Evolutionary conservation across 352 stramenopile species (phyloP), one percentile per base, ranked within the genome.

Genomic region (Hyaloperonospora brassicae): DNA sequence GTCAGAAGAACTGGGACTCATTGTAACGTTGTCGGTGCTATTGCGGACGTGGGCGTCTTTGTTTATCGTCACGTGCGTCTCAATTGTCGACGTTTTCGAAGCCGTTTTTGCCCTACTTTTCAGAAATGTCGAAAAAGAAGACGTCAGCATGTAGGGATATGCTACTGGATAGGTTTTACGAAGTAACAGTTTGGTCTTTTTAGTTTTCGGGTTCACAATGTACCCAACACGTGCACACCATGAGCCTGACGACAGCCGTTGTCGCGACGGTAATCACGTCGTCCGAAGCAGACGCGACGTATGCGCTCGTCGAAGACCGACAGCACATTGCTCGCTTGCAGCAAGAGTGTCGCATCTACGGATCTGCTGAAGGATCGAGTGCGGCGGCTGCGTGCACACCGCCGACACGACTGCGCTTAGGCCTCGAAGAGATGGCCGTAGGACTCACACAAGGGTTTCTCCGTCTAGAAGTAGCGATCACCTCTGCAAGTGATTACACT

Each of bases 401-500:
- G 1, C 10, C 55, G 0, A 21, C 31, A 34, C 50, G 50, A 40
- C 61, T 84, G 38, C 66, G 67, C 5, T 61, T 89, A 47, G 56
- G 64, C 11, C 52, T 86, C 0, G 76, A 82, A 57, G 75, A 84
- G 52, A 57, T 86, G 22, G 57, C 62, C 1, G 54, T 80, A 1
- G 68, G 69, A 0, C 39, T 84, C 35, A 23, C 49, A 4, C 55
- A 70, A 39, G 72, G 62, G 1, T 73, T 76, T 38, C 49, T 89
- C 30, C 42, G 51, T 2, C 47, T 85, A 36, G n/a, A 66, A 39
- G 17, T 52, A 56, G 14, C 36, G 43, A 8, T 2, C 23, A 36
- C 11, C 23, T 11, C 5, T n/a, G n/a, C 2, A 50, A 50, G 13
- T 8, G 38, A 12, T 36, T 38, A 31, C 7, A 31, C 27, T n/a